These are phyloP conservation scores for Allomyces macrogynus DNA, from an alignment of 192 early-diverging fungal genomes.

Conservation along the genomic window DNA sequence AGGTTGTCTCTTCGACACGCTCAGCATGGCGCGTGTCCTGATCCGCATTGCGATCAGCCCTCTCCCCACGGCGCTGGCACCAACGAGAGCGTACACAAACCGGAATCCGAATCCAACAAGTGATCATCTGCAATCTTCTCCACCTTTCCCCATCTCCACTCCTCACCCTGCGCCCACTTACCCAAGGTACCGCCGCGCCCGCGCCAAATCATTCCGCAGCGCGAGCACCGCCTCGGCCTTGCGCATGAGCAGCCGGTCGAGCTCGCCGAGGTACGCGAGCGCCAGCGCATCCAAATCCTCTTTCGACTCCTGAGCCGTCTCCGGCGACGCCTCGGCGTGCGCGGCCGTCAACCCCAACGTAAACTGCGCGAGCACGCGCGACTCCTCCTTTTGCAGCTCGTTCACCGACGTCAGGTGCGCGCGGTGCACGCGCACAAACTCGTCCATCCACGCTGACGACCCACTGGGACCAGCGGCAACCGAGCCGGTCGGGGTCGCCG, in stretches of 20 bases:
- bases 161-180: too few relatives aligned
- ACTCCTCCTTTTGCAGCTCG: slow-evolving; percentile 45
- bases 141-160: too few relatives aligned
- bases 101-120: too few relatives aligned
- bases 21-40: too few relatives aligned
- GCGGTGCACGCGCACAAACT: slow-evolving; percentile 42
- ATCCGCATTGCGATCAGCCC: too few relatives aligned
- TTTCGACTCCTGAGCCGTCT: neutral
- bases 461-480: too few relatives aligned
- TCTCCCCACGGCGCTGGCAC: too few relatives aligned
- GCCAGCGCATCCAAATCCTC: slow-evolving; percentile 7
- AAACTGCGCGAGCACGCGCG: slow-evolving; percentile 23
- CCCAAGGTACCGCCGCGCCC: neutral
- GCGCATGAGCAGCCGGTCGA: slow-evolving; percentile 34
- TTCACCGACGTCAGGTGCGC: slow-evolving; percentile 36
- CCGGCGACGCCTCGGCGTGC: neutral
- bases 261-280: slow-evolving; percentile 25
- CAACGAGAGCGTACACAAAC: too few relatives aligned
- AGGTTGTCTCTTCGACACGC: too few relatives aligned
- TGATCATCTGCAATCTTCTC: too few relatives aligned
- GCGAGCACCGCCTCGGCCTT: slow-evolving; percentile 30
- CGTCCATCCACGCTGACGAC: slow-evolving; percentile 17
- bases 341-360: slow-evolving; percentile 13
- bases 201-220: slow-evolving; percentile 8
- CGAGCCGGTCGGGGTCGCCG: too few relatives aligned